Evolutionary conservation across 805 yeast species (phyloP).

Genomic region (Teunomyces pallodes): DNA sequence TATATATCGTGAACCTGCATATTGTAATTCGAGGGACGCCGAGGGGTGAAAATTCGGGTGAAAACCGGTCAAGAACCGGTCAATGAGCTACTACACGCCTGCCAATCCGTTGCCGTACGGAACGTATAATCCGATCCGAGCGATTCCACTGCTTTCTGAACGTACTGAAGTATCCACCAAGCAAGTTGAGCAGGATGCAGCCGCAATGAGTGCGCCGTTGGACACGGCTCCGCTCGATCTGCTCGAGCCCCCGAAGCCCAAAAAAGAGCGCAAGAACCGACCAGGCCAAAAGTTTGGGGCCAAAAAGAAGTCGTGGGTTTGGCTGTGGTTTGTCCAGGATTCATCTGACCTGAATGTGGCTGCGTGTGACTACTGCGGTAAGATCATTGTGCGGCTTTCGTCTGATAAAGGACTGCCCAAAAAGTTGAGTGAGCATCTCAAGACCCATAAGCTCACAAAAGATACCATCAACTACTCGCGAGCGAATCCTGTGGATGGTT

Average conservation of each 20-base stretch:
- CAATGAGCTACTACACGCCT: constrained; percentile 9
- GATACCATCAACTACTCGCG: constrained; percentile 42
- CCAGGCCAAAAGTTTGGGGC: constrained; percentile 62
- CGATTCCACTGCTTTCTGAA: constrained; percentile 1
- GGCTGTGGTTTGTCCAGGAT: constrained; percentile 61
- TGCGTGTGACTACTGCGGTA: constrained; percentile 54
- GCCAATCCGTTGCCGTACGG: constrained; percentile 8
- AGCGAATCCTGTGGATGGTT: constrained; percentile 36
- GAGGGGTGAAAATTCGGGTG: neutral
- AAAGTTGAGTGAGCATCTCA: constrained; percentile 55
- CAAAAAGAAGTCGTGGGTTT: constrained; percentile 60
- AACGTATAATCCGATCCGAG: constrained; percentile 9
- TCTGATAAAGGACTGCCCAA: constrained; percentile 60
- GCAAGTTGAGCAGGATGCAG: neutral
- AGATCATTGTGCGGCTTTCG: constrained; percentile 44
- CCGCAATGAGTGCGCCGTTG: constrained; percentile 1
- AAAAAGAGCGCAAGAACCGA: constrained; percentile 38
- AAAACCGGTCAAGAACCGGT: constrained; percentile 4
- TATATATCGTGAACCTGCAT: no score
- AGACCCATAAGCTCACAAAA: constrained; percentile 49
- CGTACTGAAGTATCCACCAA: constrained; percentile 2
- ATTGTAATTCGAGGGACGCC: no score
- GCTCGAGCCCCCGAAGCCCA: constrained; percentile 6
- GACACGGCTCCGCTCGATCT: neutral
- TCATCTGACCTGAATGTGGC: constrained; percentile 46